Conservation (phyloP, 176 grass and related monocot species). For the Carex pumila region DNA sequence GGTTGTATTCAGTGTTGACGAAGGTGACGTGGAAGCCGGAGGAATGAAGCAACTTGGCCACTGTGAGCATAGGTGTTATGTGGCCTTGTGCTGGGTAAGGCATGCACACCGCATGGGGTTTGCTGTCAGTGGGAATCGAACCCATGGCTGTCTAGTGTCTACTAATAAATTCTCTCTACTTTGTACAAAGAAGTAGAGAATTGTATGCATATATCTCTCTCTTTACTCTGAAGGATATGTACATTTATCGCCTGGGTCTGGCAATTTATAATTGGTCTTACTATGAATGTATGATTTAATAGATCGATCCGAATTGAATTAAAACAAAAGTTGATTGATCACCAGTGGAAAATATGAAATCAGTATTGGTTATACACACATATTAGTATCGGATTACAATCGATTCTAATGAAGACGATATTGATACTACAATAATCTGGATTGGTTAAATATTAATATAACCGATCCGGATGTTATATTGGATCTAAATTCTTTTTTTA, state of each 20-base stretch:
- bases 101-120: slow-evolving; percentile 5
- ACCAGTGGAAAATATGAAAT: no score
- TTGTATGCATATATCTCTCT: neutral
- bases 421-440: no score
- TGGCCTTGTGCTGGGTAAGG: slow-evolving; percentile 20
- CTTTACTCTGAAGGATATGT: neutral
- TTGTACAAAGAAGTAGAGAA: neutral
- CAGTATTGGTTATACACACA: no score
- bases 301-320: no score
- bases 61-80: slow-evolving; percentile 5
- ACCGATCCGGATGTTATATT: no score
- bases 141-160: neutral
- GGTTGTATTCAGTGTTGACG: slow-evolving; percentile 53
- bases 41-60: slow-evolving; percentile 13
- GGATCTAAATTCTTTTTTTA: no score
- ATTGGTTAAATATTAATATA: no score
- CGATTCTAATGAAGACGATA: no score
- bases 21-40: slow-evolving; percentile 46
- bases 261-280: neutral
- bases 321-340: no score
- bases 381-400: no score
- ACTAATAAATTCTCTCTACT: neutral
- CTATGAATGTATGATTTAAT: no score
- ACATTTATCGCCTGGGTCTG: neutral
- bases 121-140: neutral